phyloP scores from a whole-genome alignment of 192 early-diverging fungal species.

The Backusella macrospora region DNA sequence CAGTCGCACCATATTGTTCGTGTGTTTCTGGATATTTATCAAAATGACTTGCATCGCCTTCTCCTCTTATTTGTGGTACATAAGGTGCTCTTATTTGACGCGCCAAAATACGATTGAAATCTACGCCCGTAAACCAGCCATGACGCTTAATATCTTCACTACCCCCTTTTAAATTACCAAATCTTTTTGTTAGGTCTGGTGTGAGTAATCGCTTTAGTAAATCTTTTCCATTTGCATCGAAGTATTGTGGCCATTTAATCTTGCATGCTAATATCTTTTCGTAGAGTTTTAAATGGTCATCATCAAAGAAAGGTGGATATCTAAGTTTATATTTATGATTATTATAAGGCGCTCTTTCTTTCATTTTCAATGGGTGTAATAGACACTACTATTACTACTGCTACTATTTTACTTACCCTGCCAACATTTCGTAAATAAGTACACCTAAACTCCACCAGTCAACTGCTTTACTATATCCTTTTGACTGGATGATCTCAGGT shows the following conservation, averaged over 20 bases:
- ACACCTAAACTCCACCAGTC: constrained; percentile 98
- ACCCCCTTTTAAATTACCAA: constrained; percentile 82
- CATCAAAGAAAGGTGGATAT: constrained; percentile 87
- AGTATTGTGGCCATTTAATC: constrained; percentile 74
- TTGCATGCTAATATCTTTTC: constrained; percentile 84
- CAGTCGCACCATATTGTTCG: constrained; percentile 55
- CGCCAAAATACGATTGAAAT: constrained; percentile 61
- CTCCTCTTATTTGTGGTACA: constrained; percentile 66
- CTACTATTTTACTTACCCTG: constrained; percentile 37
- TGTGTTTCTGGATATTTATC: constrained; percentile 45
- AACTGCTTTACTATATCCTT: constrained; percentile 81
- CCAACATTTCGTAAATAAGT: constrained; percentile 88
- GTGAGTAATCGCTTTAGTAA: constrained; percentile 76
- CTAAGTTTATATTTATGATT: not conserved
- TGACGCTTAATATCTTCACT: constrained; percentile 81
- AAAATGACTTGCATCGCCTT: constrained; percentile 39
- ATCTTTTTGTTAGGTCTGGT: constrained; percentile 76
- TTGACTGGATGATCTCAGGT: constrained; percentile 87
- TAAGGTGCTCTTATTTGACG: constrained; percentile 80
- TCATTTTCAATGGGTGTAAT: too few species aligned
- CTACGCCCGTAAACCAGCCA: constrained; percentile 78
- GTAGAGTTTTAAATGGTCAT: constrained; percentile 86
- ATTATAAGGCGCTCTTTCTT: not conserved
- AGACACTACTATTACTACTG: too few species aligned
- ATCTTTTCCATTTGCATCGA: constrained; percentile 69